phyloP scores from a whole-genome alignment of 2,329 filamentous ascomycete genomes.

The Cytospora schulzeri region DNA sequence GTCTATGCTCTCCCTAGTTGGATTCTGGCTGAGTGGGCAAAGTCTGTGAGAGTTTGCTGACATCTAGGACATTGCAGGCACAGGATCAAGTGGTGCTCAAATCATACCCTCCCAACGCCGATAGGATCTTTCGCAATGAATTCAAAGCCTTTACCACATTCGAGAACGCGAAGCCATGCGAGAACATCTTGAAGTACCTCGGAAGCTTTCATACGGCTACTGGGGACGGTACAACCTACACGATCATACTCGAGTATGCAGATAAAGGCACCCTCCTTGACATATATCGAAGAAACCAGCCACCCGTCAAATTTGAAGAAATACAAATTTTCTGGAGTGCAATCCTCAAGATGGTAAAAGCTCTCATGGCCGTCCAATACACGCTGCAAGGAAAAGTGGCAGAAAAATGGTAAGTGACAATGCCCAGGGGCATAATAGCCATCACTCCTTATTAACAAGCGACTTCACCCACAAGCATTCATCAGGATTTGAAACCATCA shows the following conservation, averaged over 20 bases:
- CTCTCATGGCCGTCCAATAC: neutral
- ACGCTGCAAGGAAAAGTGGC: fast-evolving
- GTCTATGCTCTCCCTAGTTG: too few species aligned
- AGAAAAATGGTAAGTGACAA: neutral
- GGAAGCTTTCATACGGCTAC: neutral
- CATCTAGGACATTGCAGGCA: neutral
- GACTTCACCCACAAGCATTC: neutral
- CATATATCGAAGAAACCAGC: neutral
- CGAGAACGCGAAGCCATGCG: neutral
- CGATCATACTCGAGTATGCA: conserved; percentile 5
- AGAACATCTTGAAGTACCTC: neutral
- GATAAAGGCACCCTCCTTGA: neutral
- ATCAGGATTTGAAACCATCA: conserved; percentile 10
- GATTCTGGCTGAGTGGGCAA: too few species aligned
- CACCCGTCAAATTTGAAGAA: neutral
- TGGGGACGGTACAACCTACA: neutral
- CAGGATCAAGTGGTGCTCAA: neutral
- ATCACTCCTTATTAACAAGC: neutral
- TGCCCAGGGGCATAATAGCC: too few species aligned
- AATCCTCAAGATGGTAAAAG: neutral
- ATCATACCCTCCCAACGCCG: neutral
- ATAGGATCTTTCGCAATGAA: neutral
- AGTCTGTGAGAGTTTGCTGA: neutral
- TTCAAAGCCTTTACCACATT: neutral
- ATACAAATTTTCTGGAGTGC: neutral